Evolutionary conservation across 257 asterid genomes (phyloP).

Genomic region (Ballota nigra): DNA sequence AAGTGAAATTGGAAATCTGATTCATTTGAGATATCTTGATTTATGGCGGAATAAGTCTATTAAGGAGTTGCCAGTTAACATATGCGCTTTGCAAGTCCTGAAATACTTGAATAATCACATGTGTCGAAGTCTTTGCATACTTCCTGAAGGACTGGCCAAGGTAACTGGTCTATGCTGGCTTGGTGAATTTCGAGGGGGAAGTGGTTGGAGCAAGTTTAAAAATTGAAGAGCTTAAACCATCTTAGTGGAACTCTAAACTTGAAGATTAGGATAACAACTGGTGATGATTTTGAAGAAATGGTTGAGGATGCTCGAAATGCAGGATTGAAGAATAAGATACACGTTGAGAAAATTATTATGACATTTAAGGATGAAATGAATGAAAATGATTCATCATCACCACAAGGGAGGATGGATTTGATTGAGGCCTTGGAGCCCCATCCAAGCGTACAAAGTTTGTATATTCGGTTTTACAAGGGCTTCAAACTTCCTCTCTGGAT

Average conservation of each 20-base stretch:
- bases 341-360: no score
- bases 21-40: not conserved
- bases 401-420: no score
- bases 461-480: no score
- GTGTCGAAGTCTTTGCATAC: not conserved
- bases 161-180: not conserved
- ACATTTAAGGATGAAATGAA: no score
- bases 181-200: not conserved
- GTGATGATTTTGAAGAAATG: not conserved
- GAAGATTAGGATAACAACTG: not conserved
- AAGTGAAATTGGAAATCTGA: not conserved
- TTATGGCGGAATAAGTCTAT: not conserved
- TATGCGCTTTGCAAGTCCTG: not conserved
- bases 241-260: not conserved
- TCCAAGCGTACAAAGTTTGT: no score
- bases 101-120: not conserved
- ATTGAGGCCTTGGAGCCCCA: no score
- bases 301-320: conserved; percentile 23
- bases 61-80: not conserved
- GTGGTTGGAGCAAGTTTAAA: not conserved
- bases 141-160: conserved; percentile 7
- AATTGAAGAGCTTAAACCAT: conserved; percentile 16
- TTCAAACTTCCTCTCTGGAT: no score
- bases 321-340: no score
- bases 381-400: no score